phyloP scores from a whole-genome alignment of 345 rosid species.

The Salix dunnii region DNA sequence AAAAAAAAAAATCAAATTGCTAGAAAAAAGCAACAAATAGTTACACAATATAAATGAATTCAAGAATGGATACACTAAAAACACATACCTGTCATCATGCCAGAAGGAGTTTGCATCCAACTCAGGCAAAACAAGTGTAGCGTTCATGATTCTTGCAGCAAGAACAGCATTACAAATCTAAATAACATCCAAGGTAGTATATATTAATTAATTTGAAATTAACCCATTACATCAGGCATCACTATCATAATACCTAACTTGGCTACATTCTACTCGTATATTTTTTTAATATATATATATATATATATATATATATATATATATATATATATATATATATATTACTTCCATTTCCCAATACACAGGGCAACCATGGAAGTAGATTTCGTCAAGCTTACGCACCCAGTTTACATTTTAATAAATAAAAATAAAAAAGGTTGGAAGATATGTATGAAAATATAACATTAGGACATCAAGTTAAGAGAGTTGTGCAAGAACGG shows the following conservation, averaged over 20 bases:
- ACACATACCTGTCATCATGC: slow-evolving; percentile 89
- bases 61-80: slow-evolving; percentile 1
- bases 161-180: slow-evolving; percentile 99
- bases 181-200: slow-evolving; percentile 28
- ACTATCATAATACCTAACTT: not conserved
- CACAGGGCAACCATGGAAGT: not conserved
- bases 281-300: not conserved
- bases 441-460: not conserved
- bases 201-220: slow-evolving; percentile 5
- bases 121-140: slow-evolving; percentile 94
- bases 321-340: not conserved
- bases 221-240: not conserved
- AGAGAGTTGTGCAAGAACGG: not conserved
- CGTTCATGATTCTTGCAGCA: slow-evolving; percentile 99
- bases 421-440: not conserved
- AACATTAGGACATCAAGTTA: not conserved
- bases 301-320: not conserved
- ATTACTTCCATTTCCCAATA: not conserved
- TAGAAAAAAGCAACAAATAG: not conserved
- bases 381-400: not conserved
- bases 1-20: not conserved
- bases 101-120: slow-evolving; percentile 97
- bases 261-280: not conserved
- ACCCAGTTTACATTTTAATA: not conserved
- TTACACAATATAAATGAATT: not conserved